A percentile compares a stretch with the other conserved stretches of the same genome.
These are phyloP conservation scores for Quercus variabilis DNA, from an alignment of 306 rosid genomes.

Conservation along the genomic window DNA sequence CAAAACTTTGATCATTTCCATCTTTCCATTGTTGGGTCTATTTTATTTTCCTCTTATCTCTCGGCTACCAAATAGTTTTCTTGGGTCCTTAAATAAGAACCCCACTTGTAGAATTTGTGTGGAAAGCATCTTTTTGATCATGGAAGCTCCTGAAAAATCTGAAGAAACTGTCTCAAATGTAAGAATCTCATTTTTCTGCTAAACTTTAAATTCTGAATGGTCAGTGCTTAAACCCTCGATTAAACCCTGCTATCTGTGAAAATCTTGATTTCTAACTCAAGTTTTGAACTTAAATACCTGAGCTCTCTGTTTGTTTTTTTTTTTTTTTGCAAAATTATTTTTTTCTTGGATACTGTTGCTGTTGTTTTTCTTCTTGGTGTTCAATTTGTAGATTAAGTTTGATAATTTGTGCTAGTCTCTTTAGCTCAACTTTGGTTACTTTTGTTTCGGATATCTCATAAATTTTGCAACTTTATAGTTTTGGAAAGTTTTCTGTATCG, in stretches of 20 bases:
- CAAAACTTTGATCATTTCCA: not conserved
- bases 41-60: not conserved
- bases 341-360: not conserved
- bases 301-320: not conserved
- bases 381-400: not conserved
- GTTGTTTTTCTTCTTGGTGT: not conserved
- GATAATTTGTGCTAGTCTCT: not conserved
- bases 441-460: not conserved
- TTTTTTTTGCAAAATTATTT: not conserved
- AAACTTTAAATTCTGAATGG: not conserved
- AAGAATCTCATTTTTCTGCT: conserved; percentile 2
- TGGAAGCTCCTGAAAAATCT: conserved; percentile 39
- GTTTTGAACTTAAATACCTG: not conserved
- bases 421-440: not conserved
- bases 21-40: not conserved
- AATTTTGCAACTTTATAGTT: too few species aligned
- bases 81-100: not conserved
- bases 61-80: conserved; percentile 1
- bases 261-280: not conserved
- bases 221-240: not conserved
- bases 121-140: conserved; percentile 19
- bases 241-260: not conserved
- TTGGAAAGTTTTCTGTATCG: too few species aligned
- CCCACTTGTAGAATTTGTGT: not conserved
- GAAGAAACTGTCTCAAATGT: conserved; percentile 38